phyloP scores from a whole-genome alignment of 2,329 filamentous ascomycete species.

The Ascochyta fabae region DNA sequence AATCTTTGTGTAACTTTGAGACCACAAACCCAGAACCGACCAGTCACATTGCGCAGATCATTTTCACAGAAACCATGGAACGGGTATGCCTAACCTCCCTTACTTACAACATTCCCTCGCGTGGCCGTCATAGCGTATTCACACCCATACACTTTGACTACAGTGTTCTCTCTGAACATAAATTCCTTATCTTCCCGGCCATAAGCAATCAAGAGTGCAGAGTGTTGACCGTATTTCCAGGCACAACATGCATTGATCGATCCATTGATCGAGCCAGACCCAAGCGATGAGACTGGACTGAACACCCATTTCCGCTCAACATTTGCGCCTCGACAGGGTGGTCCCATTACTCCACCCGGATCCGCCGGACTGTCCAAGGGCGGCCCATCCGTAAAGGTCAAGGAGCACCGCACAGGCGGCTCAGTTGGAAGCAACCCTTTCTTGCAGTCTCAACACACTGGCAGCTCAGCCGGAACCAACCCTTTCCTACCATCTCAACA shows the following conservation, averaged over 20 bases:
- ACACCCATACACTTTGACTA: neutral
- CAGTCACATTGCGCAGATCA: neutral
- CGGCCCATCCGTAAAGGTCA: constrained; percentile 4
- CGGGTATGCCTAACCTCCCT: constrained; percentile 9
- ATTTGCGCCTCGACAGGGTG: constrained; percentile 46
- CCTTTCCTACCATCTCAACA: constrained; percentile 39
- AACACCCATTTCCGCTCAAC: constrained; percentile 62
- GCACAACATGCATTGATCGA: constrained; percentile 72
- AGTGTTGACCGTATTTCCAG: constrained; percentile 50
- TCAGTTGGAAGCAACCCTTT: constrained; percentile 34
- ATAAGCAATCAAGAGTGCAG: too few species aligned
- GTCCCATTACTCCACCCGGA: constrained; percentile 40
- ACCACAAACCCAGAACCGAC: neutral
- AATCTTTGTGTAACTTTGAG: constrained; percentile 12
- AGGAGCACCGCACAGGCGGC: constrained; percentile 24
- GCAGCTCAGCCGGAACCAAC: constrained; percentile 32
- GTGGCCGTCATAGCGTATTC: neutral
- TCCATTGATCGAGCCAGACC: constrained; percentile 71
- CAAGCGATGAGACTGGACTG: constrained; percentile 71
- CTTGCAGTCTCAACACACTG: constrained; percentile 32
- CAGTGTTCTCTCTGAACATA: neutral
- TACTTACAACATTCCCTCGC: neutral
- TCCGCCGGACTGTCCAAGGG: constrained; percentile 35
- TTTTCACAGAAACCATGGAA: constrained; percentile 12
- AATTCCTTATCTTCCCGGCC: too few species aligned